Evolutionary conservation across 2,329 filamentous ascomycete species (phyloP).

Genomic region (Pseudogymnoascus sp.): DNA sequence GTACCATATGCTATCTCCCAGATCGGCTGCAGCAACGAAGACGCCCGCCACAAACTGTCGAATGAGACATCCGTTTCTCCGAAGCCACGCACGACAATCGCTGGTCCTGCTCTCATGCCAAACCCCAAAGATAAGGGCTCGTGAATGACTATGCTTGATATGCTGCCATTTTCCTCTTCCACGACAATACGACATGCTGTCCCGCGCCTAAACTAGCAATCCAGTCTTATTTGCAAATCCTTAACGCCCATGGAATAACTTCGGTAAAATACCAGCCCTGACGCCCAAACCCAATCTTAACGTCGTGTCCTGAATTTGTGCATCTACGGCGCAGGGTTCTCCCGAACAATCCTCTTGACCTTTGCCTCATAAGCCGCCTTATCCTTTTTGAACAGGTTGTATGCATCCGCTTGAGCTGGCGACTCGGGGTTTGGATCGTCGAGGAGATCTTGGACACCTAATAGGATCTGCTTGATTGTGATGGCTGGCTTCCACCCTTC

Average conservation of each 20-base stretch:
- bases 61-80: background rate
- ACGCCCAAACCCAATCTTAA: constrained; percentile 4
- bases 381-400: constrained; percentile 94
- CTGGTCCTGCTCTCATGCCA: background rate
- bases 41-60: background rate
- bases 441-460: constrained; percentile 91
- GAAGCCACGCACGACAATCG: background rate
- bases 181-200: constrained; percentile 1
- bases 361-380: constrained; percentile 79
- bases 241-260: constrained; percentile 1
- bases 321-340: constrained; percentile 69
- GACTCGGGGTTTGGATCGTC: constrained; percentile 97
- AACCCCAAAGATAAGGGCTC: background rate
- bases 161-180: background rate
- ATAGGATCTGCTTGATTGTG: constrained; percentile 93
- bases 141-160: background rate
- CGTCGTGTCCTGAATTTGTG: background rate
- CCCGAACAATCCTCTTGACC: constrained; percentile 76
- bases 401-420: constrained; percentile 92
- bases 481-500: constrained; percentile 98
- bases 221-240: constrained; percentile 1
- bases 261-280: background rate
- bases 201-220: constrained; percentile 5
- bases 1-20: background rate
- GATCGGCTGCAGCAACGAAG: background rate